A percentile compares a stretch with the other conserved stretches of the same genome.
Evolutionary conservation across 768 basidiomycete species (phyloP).

Genomic region (Kwoniella sp.): DNA sequence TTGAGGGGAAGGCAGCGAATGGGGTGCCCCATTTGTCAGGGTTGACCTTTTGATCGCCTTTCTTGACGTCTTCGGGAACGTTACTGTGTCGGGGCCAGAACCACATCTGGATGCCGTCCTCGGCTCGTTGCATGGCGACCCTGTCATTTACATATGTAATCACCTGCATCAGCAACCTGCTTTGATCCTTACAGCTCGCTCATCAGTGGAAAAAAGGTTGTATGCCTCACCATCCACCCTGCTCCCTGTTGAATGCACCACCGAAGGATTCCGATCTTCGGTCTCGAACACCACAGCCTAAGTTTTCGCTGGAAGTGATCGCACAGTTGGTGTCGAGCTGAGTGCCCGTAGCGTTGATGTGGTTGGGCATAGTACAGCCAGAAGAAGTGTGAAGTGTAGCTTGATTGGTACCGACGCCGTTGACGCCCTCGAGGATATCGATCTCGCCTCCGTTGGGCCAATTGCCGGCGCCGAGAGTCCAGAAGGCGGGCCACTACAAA

Average conservation of each 20-base stretch:
- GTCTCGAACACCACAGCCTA: constrained; percentile 20
- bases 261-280: constrained; percentile 13
- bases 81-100: constrained; percentile 19
- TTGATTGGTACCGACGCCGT: constrained; percentile 57
- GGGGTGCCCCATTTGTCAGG: constrained; percentile 19
- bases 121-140: constrained; percentile 18
- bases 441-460: constrained; percentile 54
- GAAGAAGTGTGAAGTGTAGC: constrained; percentile 58
- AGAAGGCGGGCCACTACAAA: constrained; percentile 13
- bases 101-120: constrained; percentile 18
- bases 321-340: constrained; percentile 15
- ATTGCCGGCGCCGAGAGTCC: constrained; percentile 13
- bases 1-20: constrained; percentile 24
- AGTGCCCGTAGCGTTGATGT: constrained; percentile 14
- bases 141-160: not conserved
- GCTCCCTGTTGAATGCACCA: constrained; percentile 16
- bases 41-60: constrained; percentile 6
- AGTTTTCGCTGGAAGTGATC: not conserved
- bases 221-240: constrained; percentile 14
- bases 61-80: constrained; percentile 14
- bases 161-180: not conserved
- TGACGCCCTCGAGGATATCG: constrained; percentile 60
- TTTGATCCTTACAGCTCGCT: not conserved
- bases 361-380: constrained; percentile 32
- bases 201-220: too few relatives aligned